phyloP scores from a whole-genome alignment of 345 rosid species.

The Pelargonium nanum region DNA sequence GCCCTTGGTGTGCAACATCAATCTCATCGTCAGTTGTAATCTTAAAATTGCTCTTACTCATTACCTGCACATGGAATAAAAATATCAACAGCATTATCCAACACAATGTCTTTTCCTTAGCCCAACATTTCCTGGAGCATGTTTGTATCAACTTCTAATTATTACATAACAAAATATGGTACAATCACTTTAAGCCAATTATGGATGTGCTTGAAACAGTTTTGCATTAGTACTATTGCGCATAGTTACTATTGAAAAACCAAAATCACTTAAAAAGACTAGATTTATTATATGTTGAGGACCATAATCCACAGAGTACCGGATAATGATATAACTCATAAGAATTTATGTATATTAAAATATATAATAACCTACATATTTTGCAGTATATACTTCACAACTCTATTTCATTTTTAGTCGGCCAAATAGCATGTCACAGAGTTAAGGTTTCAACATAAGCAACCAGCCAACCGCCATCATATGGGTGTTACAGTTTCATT shows the following conservation, averaged over 20 bases:
- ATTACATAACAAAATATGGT: background rate
- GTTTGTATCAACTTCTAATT: no score
- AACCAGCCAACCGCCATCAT: background rate
- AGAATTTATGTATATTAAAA: no score
- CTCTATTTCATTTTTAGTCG: no score
- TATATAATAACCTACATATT: no score
- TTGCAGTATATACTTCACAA: no score
- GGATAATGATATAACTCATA: no score
- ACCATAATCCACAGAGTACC: no score
- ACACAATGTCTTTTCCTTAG: no score
- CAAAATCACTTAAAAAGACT: background rate
- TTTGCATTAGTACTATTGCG: background rate
- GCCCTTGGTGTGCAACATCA: constrained; percentile 78
- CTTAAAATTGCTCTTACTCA: constrained; percentile 96
- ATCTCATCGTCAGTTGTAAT: constrained; percentile 70
- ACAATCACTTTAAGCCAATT: background rate
- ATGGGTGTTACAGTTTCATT: background rate
- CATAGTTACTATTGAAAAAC: background rate
- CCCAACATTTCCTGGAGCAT: background rate
- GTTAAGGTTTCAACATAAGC: no score
- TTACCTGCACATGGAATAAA: constrained; percentile 41
- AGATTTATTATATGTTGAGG: no score
- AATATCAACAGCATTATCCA: background rate
- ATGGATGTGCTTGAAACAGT: background rate
- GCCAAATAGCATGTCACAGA: no score